Base-by-base conservation (phyloP, 2,329 filamentous ascomycete species). In the Ophiostoma pallidulum region DNA sequence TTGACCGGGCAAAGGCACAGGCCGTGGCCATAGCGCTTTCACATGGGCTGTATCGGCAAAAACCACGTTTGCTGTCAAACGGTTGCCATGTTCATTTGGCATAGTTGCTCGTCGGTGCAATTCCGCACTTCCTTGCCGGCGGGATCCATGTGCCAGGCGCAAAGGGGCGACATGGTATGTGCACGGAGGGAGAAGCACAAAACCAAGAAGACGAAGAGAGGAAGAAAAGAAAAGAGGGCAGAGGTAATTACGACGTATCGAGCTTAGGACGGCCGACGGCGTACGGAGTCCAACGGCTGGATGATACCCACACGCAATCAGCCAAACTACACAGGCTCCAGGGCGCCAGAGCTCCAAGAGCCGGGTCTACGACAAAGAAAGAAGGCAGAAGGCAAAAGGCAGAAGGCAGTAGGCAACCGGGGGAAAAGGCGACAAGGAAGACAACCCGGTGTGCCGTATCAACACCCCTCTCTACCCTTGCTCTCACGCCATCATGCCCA, bases 321-420 rank as follows among this genome's bases (percentile, higher is more conserved):
- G 45, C 33, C 31, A 42, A 39, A 35, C 32, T 20, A 32, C 24
- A 14, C 32, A 24, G 37, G 28, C 33, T 32, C 44, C 24, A 33
- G n/a, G n/a, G n/a, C n/a, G n/a, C n/a, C n/a, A n/a, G n/a, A 29
- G 32, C 40, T 24, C 36, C 49, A 47, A 47, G 22, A 41, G 35
- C 49, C 43, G 49, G 36, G 29, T 37, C 47, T 49, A 49, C 41
- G 35, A 33, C 47, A 37, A 45, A 46, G 24, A 41, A 26, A 41
- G 47, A 49, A 45, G 47, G 41, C 42, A 31, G 47, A 41, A 41
- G 39, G 40, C 26, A 41, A 38, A 20, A 28, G n/a, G 29, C 18
- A 41, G n/a, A 41, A 28, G n/a, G 33, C 19, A 29, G 35, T 16
- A 29, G 43, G 22, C 22, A 26, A 32, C 18, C 35, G 38, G 24